Base-by-base conservation (phyloP, 257 asterid species). In the Solanum lycopersicoides region DNA sequence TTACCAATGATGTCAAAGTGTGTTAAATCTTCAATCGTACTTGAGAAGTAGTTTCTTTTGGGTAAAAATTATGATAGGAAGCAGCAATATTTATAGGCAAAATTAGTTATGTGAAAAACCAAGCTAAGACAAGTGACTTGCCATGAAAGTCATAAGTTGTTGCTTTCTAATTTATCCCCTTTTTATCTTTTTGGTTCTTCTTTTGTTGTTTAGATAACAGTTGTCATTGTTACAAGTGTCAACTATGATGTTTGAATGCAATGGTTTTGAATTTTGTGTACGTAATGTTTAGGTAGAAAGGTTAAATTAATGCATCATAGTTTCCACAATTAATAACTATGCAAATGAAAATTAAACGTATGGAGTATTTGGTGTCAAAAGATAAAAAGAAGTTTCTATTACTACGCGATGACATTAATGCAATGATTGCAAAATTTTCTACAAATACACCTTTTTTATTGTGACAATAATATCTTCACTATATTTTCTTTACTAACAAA, bases 91-190 rank as follows among this genome's bases (percentile, higher is more conserved):
- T 82, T 82, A 82, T 82, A 82, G 85, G 69, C 45, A 50, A 30
- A 47, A 9, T 45, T 80, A 21, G 83, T 42, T 41, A 76, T 41
- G 59, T 41, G 59, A 5, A 41, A 42, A 2, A 42, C 80, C 80
- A 75, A 83, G 60, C 35, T 53, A 77, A 76, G 69, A 50, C 53
- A 79, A 73, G n/a, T 80, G 42, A 82, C 86, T 87, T 87, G 86
- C 87, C 60, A 82, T 25, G 83, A 82, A 82, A 82, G 86, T 82
- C 41, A 82, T 82, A 50, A 53, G 32, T 50, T 30, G 69, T 50
- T 82, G 30, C 69, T 14, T 82, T 80, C 30, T 18, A 37, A 37
- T 37, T 47, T 80, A 30, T 16, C 65, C 32, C 16, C 12, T 53
- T 53, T 45, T 4, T 18, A 74, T 44, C n/a, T 44, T 45, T 80